Evolutionary conservation across 805 yeast genomes (phyloP), one percentile per base, ranked within the genome.

Genomic region (Cyberlindnera saturnus): DNA sequence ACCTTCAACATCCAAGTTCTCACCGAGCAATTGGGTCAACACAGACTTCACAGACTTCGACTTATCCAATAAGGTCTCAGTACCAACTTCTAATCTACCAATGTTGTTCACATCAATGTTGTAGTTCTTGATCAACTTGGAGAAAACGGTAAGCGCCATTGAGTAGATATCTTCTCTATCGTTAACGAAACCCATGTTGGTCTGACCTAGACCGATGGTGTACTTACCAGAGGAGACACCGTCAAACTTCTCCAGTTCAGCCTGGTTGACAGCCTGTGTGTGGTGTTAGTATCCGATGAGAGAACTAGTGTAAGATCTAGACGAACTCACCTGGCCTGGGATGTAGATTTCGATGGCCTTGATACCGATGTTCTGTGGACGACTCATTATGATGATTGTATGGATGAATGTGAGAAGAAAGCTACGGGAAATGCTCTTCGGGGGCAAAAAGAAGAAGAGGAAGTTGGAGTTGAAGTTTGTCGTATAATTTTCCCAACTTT

Each of bases 81-180:
- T 93, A 60, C 99, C 99, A 50, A 93, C 98, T 70, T 93, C 99
- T 58, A 93, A 75, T 66, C 99, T 82, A 57, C 99, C 99, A 61
- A 93, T 79, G 43, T 76, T 69, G 62, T 74, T 70, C 40, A 87
- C 79, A 65, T 91, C 96, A 57, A 93, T 77, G 65, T 81, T 73
- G 76, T 88, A 82, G 73, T 89, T 82, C 59, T 79, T 74, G 59
- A 93, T 69, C 61, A 93, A 77, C 46, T 79, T 79, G 49, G 84
- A 78, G 48, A 86, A 74, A 17, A 76, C 97, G n/a, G 98, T 93
- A 61, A 93, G 73, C n/a, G 86, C 71, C 75, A 93, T 74, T 32
- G 99, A 93, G 73, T 90, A 90, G 59, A 89, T 89, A 62, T 93
- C 99, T 69, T 93, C 98, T 66, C 96, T 82, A 70, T 93, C 99